A percentile compares a stretch with the other conserved stretches of the same genome.
These are phyloP conservation scores for Raphanus hybrid DNA, from an alignment of 441 rosid species.

Conservation along the genomic window DNA sequence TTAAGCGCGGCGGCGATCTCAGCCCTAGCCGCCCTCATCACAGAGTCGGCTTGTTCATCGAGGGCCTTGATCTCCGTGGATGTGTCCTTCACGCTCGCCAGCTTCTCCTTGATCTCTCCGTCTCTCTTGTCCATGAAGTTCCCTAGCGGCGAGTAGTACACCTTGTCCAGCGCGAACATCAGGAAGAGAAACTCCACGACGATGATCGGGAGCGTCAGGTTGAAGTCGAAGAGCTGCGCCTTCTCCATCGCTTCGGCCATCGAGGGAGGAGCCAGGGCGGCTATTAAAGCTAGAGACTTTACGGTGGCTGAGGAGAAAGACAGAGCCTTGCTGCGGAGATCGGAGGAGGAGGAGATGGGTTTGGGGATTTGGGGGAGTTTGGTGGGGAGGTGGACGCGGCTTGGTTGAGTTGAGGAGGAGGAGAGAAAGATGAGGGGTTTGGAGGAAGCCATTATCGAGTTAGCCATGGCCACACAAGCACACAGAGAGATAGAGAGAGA, in stretches of 20 bases:
- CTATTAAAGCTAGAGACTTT: slow-evolving; percentile 66
- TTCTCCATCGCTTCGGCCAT: slow-evolving; percentile 81
- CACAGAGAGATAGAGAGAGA: slow-evolving; percentile 9
- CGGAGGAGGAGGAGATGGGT: slow-evolving; percentile 39
- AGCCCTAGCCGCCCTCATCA: slow-evolving; percentile 87
- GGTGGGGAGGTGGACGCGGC: slow-evolving; percentile 47
- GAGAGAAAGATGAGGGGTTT: slow-evolving; percentile 60
- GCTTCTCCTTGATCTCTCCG: slow-evolving; percentile 77
- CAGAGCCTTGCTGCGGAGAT: slow-evolving; percentile 41
- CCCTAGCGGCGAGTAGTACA: slow-evolving; percentile 83
- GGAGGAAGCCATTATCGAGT: slow-evolving; percentile 74
- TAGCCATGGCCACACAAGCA: slow-evolving; percentile 61
- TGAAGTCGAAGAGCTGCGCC: slow-evolving; percentile 91
- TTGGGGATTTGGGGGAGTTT: slow-evolving; percentile 49
- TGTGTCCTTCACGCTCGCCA: slow-evolving; percentile 77
- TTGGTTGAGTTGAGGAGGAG: slow-evolving; percentile 47
- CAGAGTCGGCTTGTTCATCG: slow-evolving; percentile 79
- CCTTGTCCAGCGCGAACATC: slow-evolving; percentile 86
- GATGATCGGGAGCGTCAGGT: slow-evolving; percentile 86
- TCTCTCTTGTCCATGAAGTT: slow-evolving; percentile 91
- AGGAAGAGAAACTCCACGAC: slow-evolving; percentile 75
- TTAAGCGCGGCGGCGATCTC: slow-evolving; percentile 85
- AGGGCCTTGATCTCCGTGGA: slow-evolving; percentile 80
- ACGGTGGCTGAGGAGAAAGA: slow-evolving; percentile 51
- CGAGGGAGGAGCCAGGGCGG: slow-evolving; percentile 67